phyloP scores from a whole-genome alignment of 805 yeast species.

The Blastobotrys mokoenaii region DNA sequence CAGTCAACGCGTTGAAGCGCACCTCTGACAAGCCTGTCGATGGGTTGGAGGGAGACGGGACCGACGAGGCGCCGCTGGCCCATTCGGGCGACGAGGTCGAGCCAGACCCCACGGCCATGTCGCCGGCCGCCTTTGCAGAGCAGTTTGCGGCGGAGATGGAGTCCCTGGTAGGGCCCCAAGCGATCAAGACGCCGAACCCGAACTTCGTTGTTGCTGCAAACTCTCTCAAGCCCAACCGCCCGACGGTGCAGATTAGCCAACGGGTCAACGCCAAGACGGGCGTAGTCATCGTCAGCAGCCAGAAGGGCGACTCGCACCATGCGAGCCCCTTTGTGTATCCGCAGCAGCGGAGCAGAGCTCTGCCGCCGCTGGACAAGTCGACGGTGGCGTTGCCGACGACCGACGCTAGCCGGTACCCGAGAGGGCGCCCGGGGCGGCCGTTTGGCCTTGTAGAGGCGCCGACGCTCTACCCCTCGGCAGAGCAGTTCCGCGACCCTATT shows the following conservation, averaged over 20 bases:
- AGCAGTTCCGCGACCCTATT: constrained; percentile 52
- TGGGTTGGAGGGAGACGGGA: neutral
- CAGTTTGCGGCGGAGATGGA: too few species aligned
- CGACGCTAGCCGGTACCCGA: neutral
- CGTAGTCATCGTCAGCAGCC: too few species aligned
- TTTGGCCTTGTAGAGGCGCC: constrained; percentile 33
- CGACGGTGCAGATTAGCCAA: too few species aligned
- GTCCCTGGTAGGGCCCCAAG: too few species aligned
- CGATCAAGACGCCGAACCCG: too few species aligned
- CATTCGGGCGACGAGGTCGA: too few species aligned
- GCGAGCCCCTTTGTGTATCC: constrained; percentile 36
- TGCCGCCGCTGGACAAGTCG: constrained; percentile 35
- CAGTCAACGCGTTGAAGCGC: constrained; percentile 2
- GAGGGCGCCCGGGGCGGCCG: constrained; percentile 2
- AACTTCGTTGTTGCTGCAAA: too few species aligned
- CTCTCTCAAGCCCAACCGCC: too few species aligned
- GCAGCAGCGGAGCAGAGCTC: constrained; percentile 37
- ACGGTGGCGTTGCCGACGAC: constrained; percentile 12
- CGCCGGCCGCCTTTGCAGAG: too few species aligned
- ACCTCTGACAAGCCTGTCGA: neutral
- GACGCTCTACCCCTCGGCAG: constrained; percentile 38
- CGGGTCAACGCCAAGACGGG: too few species aligned
- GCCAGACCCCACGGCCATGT: too few species aligned
- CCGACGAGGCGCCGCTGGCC: too few species aligned
- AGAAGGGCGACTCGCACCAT: neutral